These are phyloP conservation scores for Pseudocercospora fuligena DNA, from an alignment of 2,329 filamentous ascomycete genomes.

Conservation along the genomic window DNA sequence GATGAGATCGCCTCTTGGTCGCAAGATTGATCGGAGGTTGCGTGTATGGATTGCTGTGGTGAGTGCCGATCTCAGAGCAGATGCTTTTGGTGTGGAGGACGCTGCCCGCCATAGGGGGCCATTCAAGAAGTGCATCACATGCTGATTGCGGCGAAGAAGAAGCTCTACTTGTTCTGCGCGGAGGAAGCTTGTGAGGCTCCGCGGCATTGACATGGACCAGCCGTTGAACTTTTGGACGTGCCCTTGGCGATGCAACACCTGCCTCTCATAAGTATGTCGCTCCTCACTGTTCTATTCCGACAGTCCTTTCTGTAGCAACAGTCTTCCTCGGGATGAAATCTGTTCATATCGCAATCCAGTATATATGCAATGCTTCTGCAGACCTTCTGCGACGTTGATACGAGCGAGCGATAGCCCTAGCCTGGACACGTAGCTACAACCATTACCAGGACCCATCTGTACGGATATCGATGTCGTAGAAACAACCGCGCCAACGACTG, in stretches of 20 bases:
- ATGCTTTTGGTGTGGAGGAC: neutral
- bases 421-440: neutral
- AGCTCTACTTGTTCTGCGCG: neutral
- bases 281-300: too few relatives aligned
- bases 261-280: neutral
- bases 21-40: neutral
- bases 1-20: neutral
- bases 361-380: neutral
- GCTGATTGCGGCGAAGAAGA: conserved; percentile 3
- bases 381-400: too few relatives aligned
- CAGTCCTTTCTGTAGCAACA: too few relatives aligned
- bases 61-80: neutral
- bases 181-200: too few relatives aligned
- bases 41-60: neutral
- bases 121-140: conserved; percentile 32
- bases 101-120: conserved; percentile 22
- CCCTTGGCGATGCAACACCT: neutral
- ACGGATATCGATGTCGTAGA: neutral
- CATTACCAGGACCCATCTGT: neutral
- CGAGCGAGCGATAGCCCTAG: too few relatives aligned
- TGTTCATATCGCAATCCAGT: too few relatives aligned
- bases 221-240: too few relatives aligned
- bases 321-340: too few relatives aligned
- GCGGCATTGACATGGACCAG: too few relatives aligned
- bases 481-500: neutral